A percentile compares a stretch with the other conserved stretches of the same genome.
Conservation (phyloP, 441 rosid species). For the Daphne laureola region DNA sequence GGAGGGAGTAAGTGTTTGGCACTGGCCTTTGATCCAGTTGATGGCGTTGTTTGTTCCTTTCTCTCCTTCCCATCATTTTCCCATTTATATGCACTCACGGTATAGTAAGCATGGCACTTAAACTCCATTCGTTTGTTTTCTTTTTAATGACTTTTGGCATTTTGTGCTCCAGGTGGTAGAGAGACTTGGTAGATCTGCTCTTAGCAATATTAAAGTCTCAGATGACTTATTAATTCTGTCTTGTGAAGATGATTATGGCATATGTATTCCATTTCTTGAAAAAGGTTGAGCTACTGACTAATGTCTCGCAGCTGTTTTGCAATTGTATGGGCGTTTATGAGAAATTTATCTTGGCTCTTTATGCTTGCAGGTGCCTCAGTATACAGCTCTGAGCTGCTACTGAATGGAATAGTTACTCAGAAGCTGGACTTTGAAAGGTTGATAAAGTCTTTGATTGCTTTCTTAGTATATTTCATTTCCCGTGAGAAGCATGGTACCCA, state of each 20-base stretch:
- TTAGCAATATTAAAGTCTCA: conserved; percentile 36
- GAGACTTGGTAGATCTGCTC: conserved; percentile 50
- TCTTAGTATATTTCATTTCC: no score
- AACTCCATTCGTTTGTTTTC: no score
- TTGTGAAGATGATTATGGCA: conserved; percentile 60
- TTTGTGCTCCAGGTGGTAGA: conserved; percentile 46
- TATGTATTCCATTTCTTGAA: conserved; percentile 55
- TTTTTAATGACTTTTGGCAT: no score
- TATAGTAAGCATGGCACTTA: no score
- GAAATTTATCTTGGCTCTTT: conserved; percentile 2
- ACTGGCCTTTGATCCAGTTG: no score
- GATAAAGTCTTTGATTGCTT: conserved; percentile 1
- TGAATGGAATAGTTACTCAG: conserved; percentile 80
- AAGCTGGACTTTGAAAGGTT: conserved; percentile 77
- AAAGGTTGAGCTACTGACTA: conserved; percentile 35
- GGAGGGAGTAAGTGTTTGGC: no score
- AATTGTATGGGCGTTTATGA: neutral
- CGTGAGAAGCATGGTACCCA: no score
- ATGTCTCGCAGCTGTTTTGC: neutral
- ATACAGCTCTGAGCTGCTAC: conserved; percentile 71
- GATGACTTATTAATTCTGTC: conserved; percentile 65
- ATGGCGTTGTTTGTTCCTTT: no score
- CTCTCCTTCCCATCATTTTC: no score
- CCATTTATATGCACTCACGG: no score
- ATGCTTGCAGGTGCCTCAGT: conserved; percentile 51